Conservation (phyloP, 345 rosid species). For the Brassica carinata region DNA sequence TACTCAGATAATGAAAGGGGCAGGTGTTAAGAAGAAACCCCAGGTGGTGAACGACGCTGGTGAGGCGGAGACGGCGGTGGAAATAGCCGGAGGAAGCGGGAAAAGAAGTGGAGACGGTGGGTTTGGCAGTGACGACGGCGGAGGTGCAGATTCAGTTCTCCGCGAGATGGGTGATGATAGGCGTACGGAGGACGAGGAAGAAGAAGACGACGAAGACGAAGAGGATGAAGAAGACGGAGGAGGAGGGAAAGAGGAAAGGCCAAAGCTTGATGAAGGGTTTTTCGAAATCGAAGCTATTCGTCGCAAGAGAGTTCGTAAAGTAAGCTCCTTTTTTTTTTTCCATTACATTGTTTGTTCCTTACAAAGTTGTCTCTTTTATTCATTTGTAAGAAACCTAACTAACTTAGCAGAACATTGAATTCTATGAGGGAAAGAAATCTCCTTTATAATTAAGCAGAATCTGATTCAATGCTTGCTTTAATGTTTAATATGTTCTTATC, state of each 20-base stretch:
- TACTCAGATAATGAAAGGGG: slow-evolving; percentile 35
- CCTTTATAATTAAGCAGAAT: not conserved
- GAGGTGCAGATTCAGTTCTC: slow-evolving; percentile 7
- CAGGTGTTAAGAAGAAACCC: slow-evolving; percentile 31
- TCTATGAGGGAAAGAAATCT: not conserved
- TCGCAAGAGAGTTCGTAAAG: slow-evolving; percentile 88
- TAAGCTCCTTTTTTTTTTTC: slow-evolving; percentile 35
- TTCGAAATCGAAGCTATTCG: slow-evolving; percentile 97
- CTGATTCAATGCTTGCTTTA: slow-evolving; percentile 7
- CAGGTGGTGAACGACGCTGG: slow-evolving; percentile 26
- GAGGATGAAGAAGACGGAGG: slow-evolving; percentile 46
- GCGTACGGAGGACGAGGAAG: slow-evolving; percentile 39
- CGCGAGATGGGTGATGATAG: slow-evolving; percentile 37
- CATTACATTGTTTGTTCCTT: slow-evolving; percentile 2
- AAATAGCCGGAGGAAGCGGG: slow-evolving; percentile 18
- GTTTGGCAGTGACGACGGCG: slow-evolving; percentile 21
- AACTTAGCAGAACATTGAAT: not conserved
- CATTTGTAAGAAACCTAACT: not conserved
- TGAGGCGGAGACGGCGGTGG: slow-evolving; percentile 20
- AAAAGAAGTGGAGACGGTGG: slow-evolving; percentile 28
- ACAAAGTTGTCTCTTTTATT: slow-evolving; percentile 15
- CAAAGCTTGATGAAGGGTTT: slow-evolving; percentile 91
- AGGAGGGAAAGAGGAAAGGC: slow-evolving; percentile 51
- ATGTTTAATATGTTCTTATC: slow-evolving; percentile 19
- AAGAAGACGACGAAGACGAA: slow-evolving; percentile 23